Evolutionary conservation across 345 rosid species (phyloP).

Genomic region (Brassica incana): DNA sequence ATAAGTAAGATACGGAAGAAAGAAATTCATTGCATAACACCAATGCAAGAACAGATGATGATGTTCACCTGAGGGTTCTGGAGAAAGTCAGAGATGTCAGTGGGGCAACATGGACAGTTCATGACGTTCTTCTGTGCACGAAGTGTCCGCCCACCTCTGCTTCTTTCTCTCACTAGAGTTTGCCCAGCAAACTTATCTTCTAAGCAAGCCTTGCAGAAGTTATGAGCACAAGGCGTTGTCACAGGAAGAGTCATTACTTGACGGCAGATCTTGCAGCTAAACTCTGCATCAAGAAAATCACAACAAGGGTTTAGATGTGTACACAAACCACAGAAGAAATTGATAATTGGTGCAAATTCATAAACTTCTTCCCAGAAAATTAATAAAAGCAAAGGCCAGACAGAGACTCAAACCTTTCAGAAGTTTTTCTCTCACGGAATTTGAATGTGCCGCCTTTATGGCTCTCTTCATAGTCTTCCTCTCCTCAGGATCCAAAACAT

Average conservation of each 20-base stretch:
- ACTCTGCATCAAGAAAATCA: conserved; percentile 1
- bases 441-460: neutral
- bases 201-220: conserved; percentile 3
- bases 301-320: neutral
- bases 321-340: neutral
- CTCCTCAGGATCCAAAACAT: conserved; percentile 18
- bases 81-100: conserved; percentile 67
- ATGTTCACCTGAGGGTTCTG: conserved; percentile 50
- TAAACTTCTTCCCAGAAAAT: neutral
- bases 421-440: neutral
- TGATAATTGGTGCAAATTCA: neutral
- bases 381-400: neutral
- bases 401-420: neutral
- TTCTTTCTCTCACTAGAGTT: neutral
- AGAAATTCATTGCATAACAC: neutral
- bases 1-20: neutral
- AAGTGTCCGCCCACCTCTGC: conserved; percentile 10
- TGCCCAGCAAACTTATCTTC: neutral
- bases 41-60: neutral
- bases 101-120: conserved; percentile 33
- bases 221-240: conserved; percentile 69
- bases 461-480: conserved; percentile 14
- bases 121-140: conserved; percentile 3
- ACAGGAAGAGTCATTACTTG: conserved; percentile 58
- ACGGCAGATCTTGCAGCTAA: conserved; percentile 40